Percentiles rank a stretch among this genome's conserved stretches.
phyloP scores from a whole-genome alignment of 805 yeast genomes.

The Nakazawaea wickerhamii region DNA sequence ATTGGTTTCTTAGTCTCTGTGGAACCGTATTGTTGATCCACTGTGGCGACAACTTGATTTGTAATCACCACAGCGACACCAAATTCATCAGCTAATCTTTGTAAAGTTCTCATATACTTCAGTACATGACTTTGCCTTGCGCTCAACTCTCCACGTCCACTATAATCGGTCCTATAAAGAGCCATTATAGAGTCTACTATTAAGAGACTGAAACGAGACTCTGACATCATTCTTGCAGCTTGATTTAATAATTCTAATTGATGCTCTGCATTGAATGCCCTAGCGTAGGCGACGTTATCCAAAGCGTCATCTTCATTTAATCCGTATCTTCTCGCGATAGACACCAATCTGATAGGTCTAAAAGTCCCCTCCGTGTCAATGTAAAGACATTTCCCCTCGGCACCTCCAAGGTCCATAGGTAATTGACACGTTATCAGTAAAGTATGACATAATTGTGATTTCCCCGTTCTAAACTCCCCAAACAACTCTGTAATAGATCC shows the following conservation, averaged over 20 bases:
- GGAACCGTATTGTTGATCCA: slow-evolving; percentile 65
- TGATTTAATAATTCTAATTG: slow-evolving; percentile 79
- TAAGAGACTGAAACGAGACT: slow-evolving; percentile 80
- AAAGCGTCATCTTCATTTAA: slow-evolving; percentile 90
- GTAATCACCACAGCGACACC: slow-evolving; percentile 96
- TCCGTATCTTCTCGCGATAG: slow-evolving; percentile 89
- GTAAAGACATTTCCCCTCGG: slow-evolving; percentile 94
- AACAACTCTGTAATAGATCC: slow-evolving; percentile 95
- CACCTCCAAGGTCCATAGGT: slow-evolving; percentile 96
- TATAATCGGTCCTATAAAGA: slow-evolving; percentile 85
- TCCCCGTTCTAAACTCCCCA: slow-evolving; percentile 97
- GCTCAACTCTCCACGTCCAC: slow-evolving; percentile 93
- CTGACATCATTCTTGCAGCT: slow-evolving; percentile 96
- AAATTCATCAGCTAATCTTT: slow-evolving; percentile 92
- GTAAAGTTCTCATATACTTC: slow-evolving; percentile 84
- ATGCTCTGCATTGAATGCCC: slow-evolving; percentile 97
- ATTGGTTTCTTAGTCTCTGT: slow-evolving; percentile 96
- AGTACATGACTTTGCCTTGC: slow-evolving; percentile 95
- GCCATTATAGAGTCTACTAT: slow-evolving; percentile 99
- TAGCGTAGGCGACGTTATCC: slow-evolving; percentile 94
- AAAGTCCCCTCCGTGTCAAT: slow-evolving; percentile 98
- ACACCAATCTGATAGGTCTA: slow-evolving; percentile 82
- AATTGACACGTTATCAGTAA: slow-evolving; percentile 94
- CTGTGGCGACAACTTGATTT: slow-evolving; percentile 97
- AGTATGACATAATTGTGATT: slow-evolving; percentile 95